These are phyloP conservation scores for Sechiopsis laciniata DNA, from an alignment of 306 rosid genomes.

Conservation along the genomic window DNA sequence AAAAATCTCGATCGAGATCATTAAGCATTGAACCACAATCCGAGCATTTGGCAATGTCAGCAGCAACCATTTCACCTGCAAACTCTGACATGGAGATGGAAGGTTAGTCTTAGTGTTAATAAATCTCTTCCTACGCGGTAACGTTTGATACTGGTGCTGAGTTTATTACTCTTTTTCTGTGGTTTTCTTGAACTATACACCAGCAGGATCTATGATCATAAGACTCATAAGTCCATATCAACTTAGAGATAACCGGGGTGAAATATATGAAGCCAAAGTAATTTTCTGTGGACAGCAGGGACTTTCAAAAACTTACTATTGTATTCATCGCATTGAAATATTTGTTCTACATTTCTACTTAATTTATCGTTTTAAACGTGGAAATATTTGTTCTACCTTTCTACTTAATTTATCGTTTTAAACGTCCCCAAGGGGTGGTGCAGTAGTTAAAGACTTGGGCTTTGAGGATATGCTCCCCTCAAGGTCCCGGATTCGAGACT, in stretches of 20 bases:
- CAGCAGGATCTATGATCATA: background rate
- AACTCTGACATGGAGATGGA: constrained; percentile 99
- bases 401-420: background rate
- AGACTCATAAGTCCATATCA: background rate
- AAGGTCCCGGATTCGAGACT: too few relatives aligned
- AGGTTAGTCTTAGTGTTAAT: constrained; percentile 46
- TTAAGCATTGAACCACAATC: constrained; percentile 24
- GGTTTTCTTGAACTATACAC: background rate
- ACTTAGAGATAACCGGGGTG: constrained; percentile 9
- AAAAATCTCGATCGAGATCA: constrained; percentile 24
- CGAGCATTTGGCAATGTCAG: constrained; percentile 29
- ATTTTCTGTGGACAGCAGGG: background rate
- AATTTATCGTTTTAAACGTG: too few relatives aligned
- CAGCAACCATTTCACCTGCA: constrained; percentile 33
- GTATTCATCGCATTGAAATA: background rate
- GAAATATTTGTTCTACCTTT: background rate
- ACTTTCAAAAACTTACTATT: background rate
- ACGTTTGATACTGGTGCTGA: background rate
- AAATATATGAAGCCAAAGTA: background rate
- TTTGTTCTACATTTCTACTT: background rate
- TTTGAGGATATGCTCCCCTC: too few relatives aligned
- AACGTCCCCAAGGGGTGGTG: too few relatives aligned
- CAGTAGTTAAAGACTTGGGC: too few relatives aligned
- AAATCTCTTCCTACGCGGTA: background rate
- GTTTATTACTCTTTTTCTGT: background rate